These are phyloP conservation scores for Penicillium bialowiezense DNA, from an alignment of 495 filamentous ascomycete species.

Conservation along the genomic window DNA sequence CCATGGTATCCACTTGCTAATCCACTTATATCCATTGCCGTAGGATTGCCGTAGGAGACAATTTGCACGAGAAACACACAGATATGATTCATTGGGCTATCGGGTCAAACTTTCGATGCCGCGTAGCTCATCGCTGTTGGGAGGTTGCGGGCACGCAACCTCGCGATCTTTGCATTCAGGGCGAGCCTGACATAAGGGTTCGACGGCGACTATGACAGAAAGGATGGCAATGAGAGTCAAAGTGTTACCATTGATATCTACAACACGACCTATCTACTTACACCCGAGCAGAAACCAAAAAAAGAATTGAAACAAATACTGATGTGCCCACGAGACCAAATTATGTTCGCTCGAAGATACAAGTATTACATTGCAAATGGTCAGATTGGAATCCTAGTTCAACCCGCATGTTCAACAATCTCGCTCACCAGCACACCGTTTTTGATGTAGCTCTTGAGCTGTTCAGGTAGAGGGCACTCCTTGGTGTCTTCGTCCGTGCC, in stretches of 20 bases:
- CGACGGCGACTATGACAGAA: too few species aligned
- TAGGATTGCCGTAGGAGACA: too few species aligned
- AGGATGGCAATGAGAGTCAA: neutral
- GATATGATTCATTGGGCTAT: too few species aligned
- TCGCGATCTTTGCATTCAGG: too few species aligned
- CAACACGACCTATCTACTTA: conserved; percentile 22
- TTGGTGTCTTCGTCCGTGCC: conserved; percentile 69
- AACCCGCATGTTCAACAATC: conserved; percentile 87
- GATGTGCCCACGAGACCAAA: neutral
- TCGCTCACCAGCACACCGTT: conserved; percentile 75
- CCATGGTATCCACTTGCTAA: too few species aligned
- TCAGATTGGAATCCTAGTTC: conserved; percentile 8
- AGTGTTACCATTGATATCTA: conserved; percentile 19
- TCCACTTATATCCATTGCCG: too few species aligned
- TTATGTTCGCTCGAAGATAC: neutral
- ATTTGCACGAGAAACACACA: too few species aligned
- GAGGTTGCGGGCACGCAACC: too few species aligned
- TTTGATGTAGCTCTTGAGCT: conserved; percentile 78
- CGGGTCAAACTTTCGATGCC: too few species aligned
- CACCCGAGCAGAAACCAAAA: neutral
- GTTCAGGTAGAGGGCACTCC: conserved; percentile 83
- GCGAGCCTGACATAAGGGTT: too few species aligned
- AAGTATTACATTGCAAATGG: conserved; percentile 1
- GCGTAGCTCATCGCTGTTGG: too few species aligned
- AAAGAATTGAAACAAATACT: conserved; percentile 2